Base-by-base conservation (phyloP, 192 early-diverging fungal species). In the Coemansia sp. region DNA sequence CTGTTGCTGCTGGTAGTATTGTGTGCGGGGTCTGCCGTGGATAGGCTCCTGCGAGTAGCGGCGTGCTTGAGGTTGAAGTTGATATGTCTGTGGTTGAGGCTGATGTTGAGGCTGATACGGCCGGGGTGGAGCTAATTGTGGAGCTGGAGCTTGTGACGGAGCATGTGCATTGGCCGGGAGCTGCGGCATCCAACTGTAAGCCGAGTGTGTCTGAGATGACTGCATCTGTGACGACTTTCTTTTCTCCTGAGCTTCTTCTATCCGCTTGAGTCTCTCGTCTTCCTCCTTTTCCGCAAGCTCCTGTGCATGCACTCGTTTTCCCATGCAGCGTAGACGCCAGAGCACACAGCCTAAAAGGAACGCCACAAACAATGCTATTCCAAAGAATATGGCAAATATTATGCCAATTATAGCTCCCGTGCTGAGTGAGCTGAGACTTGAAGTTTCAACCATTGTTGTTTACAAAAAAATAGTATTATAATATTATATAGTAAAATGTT, bases 381-480 rank as follows among this genome's bases (percentile, higher is more conserved):
- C 57, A n/a, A 59, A 41, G 39, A 59, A 59, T 15, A 59, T 59
- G 4, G 57, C 57, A 41, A 59, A 40, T 32, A 59, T 59, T 32
- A 59, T 15, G 57, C 57, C 57, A 19, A 59, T 41, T 18, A 59
- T 59, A 22, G 57, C 57, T 13, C 57, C 57, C 7, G 57, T 59
- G 57, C 57, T 59, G 51, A 54, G 51, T 8, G 5, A 26, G 51
- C 51, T 54, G 15, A 54, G 51, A 15, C 22, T 13, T 54, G 51
- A 19, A 10, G 13, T 22, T 54, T 22, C 21, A 0, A 22, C 12
- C 51, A 54, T 54, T 22, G 13, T 5, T 45, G 43, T 22, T 6
- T 36, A 21, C 8, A n/a, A 43, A 1, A 8, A n/a, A 32, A 47
- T 52, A 41, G 36, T 6, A 54, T 9, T 21, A 21, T 61, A 19